A percentile compares a stretch with the other conserved stretches of the same genome.
phyloP scores from a whole-genome alignment of 257 asterid genomes.

The Ballota nigra region DNA sequence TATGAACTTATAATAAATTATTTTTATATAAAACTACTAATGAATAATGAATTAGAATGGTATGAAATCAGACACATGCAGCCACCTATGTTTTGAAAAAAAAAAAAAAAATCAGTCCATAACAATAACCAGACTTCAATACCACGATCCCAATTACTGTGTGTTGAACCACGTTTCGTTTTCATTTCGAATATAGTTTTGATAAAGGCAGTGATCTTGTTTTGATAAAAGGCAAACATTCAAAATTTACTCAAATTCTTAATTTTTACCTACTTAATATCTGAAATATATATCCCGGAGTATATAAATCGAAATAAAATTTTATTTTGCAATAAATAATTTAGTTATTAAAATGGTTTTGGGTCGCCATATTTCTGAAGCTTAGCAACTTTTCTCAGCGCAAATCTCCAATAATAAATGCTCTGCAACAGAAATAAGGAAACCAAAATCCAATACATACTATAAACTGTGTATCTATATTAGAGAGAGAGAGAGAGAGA shows the following conservation, averaged over 20 bases:
- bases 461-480: background rate
- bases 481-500: conserved; percentile 31
- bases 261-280: no score
- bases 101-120: no score
- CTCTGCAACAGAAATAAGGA: background rate
- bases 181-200: no score
- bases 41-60: background rate
- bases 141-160: no score
- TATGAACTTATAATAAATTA: no score
- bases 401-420: background rate
- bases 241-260: no score
- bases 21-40: no score
- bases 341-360: background rate
- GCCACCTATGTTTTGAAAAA: background rate
- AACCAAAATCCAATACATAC: background rate
- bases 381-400: background rate
- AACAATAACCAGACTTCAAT: no score
- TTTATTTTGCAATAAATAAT: background rate
- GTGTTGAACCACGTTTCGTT: no score
- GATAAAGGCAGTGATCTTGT: no score
- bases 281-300: no score
- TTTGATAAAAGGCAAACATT: background rate
- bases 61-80: background rate
- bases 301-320: background rate
- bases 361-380: background rate